These are phyloP conservation scores for Zymoseptoria ardabiliae DNA, from an alignment of 2,329 filamentous ascomycete species.

Conservation along the genomic window DNA sequence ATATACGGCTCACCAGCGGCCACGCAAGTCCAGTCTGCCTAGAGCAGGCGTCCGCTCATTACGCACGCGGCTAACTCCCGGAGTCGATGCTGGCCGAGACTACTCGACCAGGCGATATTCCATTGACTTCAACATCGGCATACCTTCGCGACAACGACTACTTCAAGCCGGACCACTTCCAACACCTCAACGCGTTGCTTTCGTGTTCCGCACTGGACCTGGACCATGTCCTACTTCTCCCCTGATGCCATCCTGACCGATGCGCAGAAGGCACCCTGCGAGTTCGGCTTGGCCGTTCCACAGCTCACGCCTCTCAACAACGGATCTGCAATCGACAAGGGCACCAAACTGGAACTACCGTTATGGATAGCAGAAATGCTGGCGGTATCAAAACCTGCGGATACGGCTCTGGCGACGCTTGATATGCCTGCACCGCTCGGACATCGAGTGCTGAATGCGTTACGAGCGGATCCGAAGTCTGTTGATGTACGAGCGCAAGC, in stretches of 20 bases:
- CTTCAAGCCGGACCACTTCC: background rate
- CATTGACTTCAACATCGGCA: background rate
- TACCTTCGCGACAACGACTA: background rate
- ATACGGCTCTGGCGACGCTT: constrained; percentile 61
- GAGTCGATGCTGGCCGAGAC: background rate
- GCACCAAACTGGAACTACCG: constrained; percentile 74
- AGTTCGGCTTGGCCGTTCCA: constrained; percentile 83
- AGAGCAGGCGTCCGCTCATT: background rate
- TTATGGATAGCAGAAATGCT: constrained; percentile 96
- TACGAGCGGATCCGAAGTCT: constrained; percentile 81
- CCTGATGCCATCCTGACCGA: constrained; percentile 79
- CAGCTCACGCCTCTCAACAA: constrained; percentile 80
- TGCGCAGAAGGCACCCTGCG: constrained; percentile 91
- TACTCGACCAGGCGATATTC: background rate
- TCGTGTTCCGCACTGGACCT: constrained; percentile 31
- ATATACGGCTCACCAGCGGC: background rate
- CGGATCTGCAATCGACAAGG: constrained; percentile 63
- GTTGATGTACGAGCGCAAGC: constrained; percentile 78
- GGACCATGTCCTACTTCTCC: constrained; percentile 65
- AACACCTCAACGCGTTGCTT: constrained; percentile 4
- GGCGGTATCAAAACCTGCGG: constrained; percentile 51
- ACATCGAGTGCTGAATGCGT: constrained; percentile 73
- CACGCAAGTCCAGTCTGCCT: background rate
- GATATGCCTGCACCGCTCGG: constrained; percentile 74
- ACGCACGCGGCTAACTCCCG: background rate